phyloP scores from a whole-genome alignment of 2,329 filamentous ascomycete genomes.

The Cercospora zeina region DNA sequence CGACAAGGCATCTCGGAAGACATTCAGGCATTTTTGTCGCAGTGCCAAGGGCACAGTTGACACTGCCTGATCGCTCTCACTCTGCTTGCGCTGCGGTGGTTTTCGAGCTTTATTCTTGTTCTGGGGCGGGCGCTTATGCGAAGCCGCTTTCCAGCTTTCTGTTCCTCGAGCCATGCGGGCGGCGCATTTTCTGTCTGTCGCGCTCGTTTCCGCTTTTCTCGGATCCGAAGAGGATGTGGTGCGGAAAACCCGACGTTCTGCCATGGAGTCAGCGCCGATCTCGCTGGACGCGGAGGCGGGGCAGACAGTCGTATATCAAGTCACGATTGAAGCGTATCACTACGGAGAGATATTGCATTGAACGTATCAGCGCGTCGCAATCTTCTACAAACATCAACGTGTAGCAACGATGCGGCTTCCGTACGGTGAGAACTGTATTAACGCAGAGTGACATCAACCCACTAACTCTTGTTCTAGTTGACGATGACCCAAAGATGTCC shows the following conservation, averaged over 20 bases:
- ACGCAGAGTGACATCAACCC: background rate
- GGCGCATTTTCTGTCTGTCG: background rate
- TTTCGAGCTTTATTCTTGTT: conserved; percentile 5
- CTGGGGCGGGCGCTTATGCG: conserved; percentile 11
- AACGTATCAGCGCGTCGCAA: background rate
- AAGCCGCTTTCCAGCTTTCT: conserved; percentile 19
- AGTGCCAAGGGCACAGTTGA: conserved; percentile 38
- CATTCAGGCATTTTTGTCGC: conserved; percentile 70
- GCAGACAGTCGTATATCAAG: background rate
- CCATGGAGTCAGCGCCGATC: background rate
- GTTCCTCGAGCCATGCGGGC: conserved; percentile 26
- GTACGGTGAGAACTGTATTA: conserved; percentile 42
- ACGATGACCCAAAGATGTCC: conserved; percentile 52
- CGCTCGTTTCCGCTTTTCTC: conserved; percentile 1
- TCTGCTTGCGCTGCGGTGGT: background rate
- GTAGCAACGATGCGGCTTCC: conserved; percentile 54
- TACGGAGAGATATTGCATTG: background rate
- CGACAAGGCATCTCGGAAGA: conserved; percentile 65
- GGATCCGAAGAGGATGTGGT: background rate
- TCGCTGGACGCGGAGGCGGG: background rate
- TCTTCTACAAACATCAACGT: background rate
- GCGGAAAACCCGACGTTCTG: background rate
- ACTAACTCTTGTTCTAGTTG: conserved; percentile 30
- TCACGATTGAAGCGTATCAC: background rate
- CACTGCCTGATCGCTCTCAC: background rate